Conservation (phyloP, 305 asterid species). For the Solanum hybrid region DNA sequence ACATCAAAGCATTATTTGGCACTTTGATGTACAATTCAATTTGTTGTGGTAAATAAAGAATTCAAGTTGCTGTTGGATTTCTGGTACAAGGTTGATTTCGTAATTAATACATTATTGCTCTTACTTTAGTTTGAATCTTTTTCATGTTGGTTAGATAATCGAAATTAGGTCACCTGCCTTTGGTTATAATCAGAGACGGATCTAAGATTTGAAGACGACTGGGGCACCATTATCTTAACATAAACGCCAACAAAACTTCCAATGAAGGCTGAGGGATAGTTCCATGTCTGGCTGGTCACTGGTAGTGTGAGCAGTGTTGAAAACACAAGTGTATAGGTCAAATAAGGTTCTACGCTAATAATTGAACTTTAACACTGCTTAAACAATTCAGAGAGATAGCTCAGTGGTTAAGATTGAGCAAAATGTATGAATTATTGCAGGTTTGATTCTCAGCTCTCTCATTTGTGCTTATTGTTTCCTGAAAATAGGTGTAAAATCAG, state of each 20-base stretch:
- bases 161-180: neutral
- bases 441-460: neutral
- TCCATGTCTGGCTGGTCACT: neutral
- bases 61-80: neutral
- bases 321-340: neutral
- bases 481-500: neutral
- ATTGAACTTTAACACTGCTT: neutral
- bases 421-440: neutral
- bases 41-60: neutral
- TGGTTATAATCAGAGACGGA: neutral
- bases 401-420: neutral
- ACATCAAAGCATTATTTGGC: neutral
- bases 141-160: neutral
- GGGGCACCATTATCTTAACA: neutral
- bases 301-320: neutral
- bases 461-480: neutral
- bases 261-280: neutral
- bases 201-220: neutral
- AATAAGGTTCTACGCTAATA: neutral
- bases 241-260: neutral
- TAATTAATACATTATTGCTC: neutral
- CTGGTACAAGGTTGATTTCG: neutral
- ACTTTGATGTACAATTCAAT: neutral
- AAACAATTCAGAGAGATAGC: neutral
- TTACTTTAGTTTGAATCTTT: neutral